Conservation (phyloP, 2,329 filamentous ascomycete genomes). For the Diaporthe amygdali region DNA sequence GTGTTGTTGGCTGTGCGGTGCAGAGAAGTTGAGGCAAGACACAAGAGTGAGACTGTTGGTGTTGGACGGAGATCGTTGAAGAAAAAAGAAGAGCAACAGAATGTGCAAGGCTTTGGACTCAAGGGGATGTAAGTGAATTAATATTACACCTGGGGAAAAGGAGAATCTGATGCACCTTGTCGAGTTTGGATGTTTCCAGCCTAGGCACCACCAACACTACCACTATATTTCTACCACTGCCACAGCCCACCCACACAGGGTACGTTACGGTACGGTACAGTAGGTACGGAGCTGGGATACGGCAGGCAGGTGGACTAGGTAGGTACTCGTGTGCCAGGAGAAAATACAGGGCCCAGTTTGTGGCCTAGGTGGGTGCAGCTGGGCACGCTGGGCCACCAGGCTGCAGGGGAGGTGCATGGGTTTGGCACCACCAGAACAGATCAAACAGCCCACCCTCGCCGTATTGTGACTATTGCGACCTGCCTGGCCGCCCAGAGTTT, state of each 20-base stretch:
- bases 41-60: background rate
- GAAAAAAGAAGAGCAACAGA: background rate
- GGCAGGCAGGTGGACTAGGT: too few relatives aligned
- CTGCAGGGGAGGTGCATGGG: constrained; percentile 4
- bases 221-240: too few relatives aligned
- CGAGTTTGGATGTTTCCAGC: background rate
- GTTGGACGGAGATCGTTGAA: background rate
- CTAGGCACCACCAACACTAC: background rate
- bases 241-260: background rate
- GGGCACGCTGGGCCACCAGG: too few relatives aligned
- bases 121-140: constrained; percentile 9
- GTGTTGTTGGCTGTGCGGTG: background rate
- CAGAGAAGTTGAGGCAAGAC: background rate
- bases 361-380: too few relatives aligned
- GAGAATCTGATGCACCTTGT: constrained; percentile 2
- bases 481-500: background rate
- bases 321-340: too few relatives aligned
- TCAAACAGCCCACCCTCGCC: constrained; percentile 1
- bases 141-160: constrained; percentile 5
- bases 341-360: too few relatives aligned
- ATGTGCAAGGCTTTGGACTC: background rate
- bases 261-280: background rate
- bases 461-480: constrained; percentile 7
- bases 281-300: too few relatives aligned
- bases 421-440: constrained; percentile 3